Evolutionary conservation across 2,329 filamentous ascomycete genomes (phyloP), one percentile per base, ranked within the genome.

Genomic region (Rhinocladiella similis): DNA sequence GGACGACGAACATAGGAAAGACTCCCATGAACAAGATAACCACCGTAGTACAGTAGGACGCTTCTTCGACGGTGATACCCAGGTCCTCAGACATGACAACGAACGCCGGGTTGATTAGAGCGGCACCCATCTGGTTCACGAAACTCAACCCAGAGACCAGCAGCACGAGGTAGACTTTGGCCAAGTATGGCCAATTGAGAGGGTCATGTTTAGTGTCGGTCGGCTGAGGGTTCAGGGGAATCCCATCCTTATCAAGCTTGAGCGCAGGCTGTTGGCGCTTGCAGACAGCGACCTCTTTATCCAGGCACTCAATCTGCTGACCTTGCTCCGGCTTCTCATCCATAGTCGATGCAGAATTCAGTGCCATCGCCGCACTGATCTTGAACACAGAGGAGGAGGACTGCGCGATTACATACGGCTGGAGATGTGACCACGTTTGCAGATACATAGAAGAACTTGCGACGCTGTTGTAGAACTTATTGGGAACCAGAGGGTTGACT

Each of bases 41-140:
- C 5, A 71, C 64, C 5, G 71, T 72, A 12, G 69, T 64, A 54
- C 66, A 57, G 33, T 71, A 71, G 2, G 68, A 67, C 7, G 67
- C 68, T 54, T 68, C 41, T 2, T 69, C 66, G 1, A 65, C 59
- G 3, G 67, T 65, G 46, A 68, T 67, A 25, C 62, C 20, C 54
- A 70, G 68, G 14, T 65, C 65, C 19, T 64, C 59, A 7, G 62
- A 63, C 3, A 71, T 52, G 1, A 64, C 65, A 12, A 69, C 63
- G 19, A 70, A 68, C 4, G 68, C 69, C 4, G 70, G 67, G 57
- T 70, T 71, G 56, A 67, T 63, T 22, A 67, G 60, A 1, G 67
- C 65, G 1, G 63, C 53, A 22, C 56, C 59, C 48, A 70, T 58
- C 1, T 64, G 66, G 7, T 67, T 68, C 6, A 71, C 52, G 19